Evolutionary conservation across 768 basidiomycete genomes (phyloP).

Genomic region (Coprinopsis cinerea): DNA sequence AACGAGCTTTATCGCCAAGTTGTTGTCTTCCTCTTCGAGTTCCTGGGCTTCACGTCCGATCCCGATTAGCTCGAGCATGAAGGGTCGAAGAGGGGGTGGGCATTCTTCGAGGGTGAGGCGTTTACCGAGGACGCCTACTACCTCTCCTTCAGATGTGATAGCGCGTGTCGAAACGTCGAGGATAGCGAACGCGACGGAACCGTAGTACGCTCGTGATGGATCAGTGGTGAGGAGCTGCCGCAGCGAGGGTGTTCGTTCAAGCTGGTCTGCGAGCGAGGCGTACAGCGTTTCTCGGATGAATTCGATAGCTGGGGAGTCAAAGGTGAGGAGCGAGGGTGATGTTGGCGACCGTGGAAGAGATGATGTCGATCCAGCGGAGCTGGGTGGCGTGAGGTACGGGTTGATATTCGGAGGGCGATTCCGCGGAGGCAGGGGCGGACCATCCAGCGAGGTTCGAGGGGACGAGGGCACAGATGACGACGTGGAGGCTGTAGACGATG

Average conservation of each 20-base stretch:
- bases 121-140: constrained; percentile 55
- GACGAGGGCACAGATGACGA: constrained; percentile 9
- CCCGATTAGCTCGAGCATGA: constrained; percentile 58
- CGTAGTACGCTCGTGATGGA: constrained; percentile 73
- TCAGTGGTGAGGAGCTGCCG: constrained; percentile 53
- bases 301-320: constrained; percentile 59
- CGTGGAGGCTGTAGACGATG: constrained; percentile 13
- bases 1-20: constrained; percentile 38
- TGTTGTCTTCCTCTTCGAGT: constrained; percentile 51
- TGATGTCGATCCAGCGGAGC: constrained; percentile 11
- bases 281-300: constrained; percentile 86
- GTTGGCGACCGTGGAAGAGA: constrained; percentile 23
- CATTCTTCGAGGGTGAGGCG: constrained; percentile 54
- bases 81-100: constrained; percentile 55
- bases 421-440: constrained; percentile 20
- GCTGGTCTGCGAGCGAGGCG: constrained; percentile 67
- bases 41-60: constrained; percentile 47
- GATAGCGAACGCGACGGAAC: constrained; percentile 66
- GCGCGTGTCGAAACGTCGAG: constrained; percentile 56
- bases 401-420: neutral
- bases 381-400: neutral
- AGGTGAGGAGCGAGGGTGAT: constrained; percentile 36
- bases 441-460: neutral
- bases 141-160: constrained; percentile 41
- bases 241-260: constrained; percentile 51